These are phyloP conservation scores for Boechera retrofracta DNA, from an alignment of 345 rosid genomes.

Conservation along the genomic window DNA sequence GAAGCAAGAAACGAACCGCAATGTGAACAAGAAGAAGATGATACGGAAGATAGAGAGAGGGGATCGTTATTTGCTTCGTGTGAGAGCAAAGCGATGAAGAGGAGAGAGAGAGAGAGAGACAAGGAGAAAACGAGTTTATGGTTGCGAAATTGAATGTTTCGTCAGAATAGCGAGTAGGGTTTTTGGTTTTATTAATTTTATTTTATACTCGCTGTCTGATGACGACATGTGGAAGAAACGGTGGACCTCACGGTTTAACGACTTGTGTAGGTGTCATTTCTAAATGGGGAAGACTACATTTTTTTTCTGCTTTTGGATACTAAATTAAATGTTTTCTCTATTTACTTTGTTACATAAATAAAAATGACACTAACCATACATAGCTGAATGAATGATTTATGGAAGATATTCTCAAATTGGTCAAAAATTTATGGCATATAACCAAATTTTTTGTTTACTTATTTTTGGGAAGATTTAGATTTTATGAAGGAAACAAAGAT, in stretches of 20 bases:
- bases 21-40: slow-evolving; percentile 33
- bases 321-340: neutral
- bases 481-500: slow-evolving; percentile 4
- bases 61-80: slow-evolving; percentile 61
- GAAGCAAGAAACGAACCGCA: slow-evolving; percentile 35
- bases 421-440: no score
- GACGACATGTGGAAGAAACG: slow-evolving; percentile 31
- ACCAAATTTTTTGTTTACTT: neutral
- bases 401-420: neutral
- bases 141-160: slow-evolving; percentile 35
- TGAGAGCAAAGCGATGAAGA: slow-evolving; percentile 65
- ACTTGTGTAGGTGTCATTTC: slow-evolving; percentile 42
- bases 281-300: neutral
- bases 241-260: slow-evolving; percentile 42
- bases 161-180: slow-evolving; percentile 41
- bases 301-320: neutral
- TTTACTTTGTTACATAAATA: neutral
- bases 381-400: neutral
- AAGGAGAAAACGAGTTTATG: slow-evolving; percentile 1
- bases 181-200: neutral
- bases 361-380: neutral
- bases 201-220: slow-evolving; percentile 27
- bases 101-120: slow-evolving; percentile 23
- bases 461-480: neutral
- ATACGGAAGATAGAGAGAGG: slow-evolving; percentile 36